phyloP scores from a whole-genome alignment of 108 stramenopile species.

The Cyclotella distinguenda region DNA sequence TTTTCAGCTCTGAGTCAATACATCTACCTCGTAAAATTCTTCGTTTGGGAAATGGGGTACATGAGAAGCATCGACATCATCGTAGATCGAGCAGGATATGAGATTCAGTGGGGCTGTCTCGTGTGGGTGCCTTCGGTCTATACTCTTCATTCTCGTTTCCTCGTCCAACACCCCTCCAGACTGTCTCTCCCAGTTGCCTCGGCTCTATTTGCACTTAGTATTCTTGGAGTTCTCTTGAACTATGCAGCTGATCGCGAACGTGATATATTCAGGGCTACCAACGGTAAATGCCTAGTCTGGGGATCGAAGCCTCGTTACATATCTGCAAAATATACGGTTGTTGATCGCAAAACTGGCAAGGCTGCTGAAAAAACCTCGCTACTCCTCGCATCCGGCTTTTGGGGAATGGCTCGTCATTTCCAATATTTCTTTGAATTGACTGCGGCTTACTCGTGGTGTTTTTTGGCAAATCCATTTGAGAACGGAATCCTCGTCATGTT shows the following conservation, averaged over 20 bases:
- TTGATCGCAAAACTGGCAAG: conserved; percentile 57
- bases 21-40: conserved; percentile 98
- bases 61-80: conserved; percentile 97
- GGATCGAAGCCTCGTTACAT: conserved; percentile 86
- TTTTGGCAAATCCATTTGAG: conserved; percentile 70
- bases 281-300: conserved; percentile 87
- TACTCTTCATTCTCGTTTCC: conserved; percentile 83
- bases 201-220: conserved; percentile 67
- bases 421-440: conserved; percentile 95
- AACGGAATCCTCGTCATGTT: conserved; percentile 77
- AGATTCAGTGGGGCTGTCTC: conserved; percentile 98
- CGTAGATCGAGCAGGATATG: conserved; percentile 88
- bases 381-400: conserved; percentile 83
- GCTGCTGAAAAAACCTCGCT: conserved; percentile 64
- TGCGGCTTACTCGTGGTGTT: conserved; percentile 91
- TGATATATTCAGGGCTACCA: conserved; percentile 84
- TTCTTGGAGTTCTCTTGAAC: conserved; percentile 84
- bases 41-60: conserved; percentile 99
- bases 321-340: conserved; percentile 85
- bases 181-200: conserved; percentile 58
- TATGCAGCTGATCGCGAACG: conserved; percentile 97
- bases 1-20: conserved; percentile 51
- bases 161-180: conserved; percentile 81
- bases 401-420: conserved; percentile 96
- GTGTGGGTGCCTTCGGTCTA: conserved; percentile 98